Conservation (phyloP, 73 alveolate genomes). For the Blepharisma stoltei region DNA sequence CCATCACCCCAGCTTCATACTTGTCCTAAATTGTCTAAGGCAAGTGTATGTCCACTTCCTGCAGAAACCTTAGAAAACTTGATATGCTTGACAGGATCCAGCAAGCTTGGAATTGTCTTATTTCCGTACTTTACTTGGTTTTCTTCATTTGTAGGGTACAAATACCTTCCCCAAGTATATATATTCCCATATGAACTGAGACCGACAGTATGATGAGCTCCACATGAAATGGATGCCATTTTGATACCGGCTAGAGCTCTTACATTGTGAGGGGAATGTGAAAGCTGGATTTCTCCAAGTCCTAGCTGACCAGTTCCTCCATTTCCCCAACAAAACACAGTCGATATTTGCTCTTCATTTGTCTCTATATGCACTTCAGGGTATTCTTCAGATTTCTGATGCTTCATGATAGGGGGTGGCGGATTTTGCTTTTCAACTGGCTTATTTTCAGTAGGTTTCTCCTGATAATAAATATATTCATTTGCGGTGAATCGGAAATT, state of each 20-base stretch:
- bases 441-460: too few relatives aligned
- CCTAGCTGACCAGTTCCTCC: neutral
- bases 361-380: neutral
- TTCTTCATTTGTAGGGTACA: neutral
- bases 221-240: neutral
- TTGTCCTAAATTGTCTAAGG: conserved; percentile 3
- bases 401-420: too few relatives aligned
- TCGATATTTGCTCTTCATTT: neutral
- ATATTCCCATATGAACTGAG: neutral
- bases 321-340: conserved; percentile 10
- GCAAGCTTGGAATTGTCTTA: neutral
- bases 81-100: neutral
- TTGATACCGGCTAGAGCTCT: neutral
- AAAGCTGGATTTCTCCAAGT: neutral
- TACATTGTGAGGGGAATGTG: neutral
- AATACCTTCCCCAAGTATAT: neutral
- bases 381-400: too few relatives aligned
- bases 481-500: too few relatives aligned
- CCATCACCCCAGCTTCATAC: conserved; percentile 22
- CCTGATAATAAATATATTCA: too few relatives aligned
- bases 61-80: conserved; percentile 14
- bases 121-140: neutral
- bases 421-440: too few relatives aligned
- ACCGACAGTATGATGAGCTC: conserved; percentile 3
- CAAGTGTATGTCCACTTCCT: neutral